Evolutionary conservation across 1,284 basidiomycete genomes (phyloP).

Genomic region (Coniferiporia weirii): DNA sequence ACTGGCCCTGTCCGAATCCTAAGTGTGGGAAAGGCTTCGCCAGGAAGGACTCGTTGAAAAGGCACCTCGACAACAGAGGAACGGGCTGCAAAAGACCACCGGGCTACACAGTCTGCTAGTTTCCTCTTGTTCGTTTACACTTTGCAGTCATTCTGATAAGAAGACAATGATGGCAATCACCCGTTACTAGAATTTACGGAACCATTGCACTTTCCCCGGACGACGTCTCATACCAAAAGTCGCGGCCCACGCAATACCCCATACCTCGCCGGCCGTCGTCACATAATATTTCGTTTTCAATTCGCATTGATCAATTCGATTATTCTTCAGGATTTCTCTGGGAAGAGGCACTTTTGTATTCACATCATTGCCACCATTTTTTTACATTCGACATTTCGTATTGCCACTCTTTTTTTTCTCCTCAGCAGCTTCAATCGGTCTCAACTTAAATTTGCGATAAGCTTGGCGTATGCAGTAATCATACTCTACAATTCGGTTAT

Average conservation of each 20-base stretch:
- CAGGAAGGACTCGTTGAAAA: conserved; percentile 18
- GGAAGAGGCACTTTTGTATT: not conserved
- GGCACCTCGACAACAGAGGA: conserved; percentile 17
- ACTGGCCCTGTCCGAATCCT: conserved; percentile 19
- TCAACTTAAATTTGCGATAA: not conserved
- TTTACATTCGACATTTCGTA: conserved; percentile 4
- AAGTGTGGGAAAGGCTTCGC: conserved; percentile 19
- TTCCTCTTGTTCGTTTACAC: not conserved
- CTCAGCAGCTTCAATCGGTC: not conserved
- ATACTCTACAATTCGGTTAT: not conserved
- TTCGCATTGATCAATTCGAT: not conserved
- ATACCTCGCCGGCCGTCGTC: not conserved
- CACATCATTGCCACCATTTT: conserved; percentile 7
- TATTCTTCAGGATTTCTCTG: not conserved
- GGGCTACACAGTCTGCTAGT: conserved; percentile 17
- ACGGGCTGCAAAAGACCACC: conserved; percentile 18
- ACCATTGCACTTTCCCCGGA: not conserved
- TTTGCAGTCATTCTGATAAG: not conserved
- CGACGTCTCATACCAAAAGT: not conserved
- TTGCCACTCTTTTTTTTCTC: not conserved
- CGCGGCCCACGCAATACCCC: not conserved
- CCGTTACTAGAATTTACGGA: not conserved
- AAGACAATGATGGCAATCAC: not conserved
- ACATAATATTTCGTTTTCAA: not conserved
- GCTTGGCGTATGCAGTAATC: conserved; percentile 2